These are phyloP conservation scores for Dipteronia dyeriana DNA, from an alignment of 345 rosid genomes.

Conservation along the genomic window DNA sequence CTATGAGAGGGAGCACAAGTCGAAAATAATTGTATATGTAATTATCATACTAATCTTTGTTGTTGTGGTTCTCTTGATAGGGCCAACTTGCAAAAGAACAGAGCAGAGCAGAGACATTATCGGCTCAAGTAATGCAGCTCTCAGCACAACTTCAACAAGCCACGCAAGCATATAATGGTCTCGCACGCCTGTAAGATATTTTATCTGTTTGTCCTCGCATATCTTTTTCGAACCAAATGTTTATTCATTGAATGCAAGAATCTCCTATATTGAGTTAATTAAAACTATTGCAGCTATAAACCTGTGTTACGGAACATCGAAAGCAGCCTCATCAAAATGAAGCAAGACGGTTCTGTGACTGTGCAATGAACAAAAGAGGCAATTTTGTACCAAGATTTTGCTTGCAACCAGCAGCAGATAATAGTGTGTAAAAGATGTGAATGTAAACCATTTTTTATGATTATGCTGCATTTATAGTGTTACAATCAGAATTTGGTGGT, in stretches of 20 bases:
- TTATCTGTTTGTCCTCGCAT: neutral
- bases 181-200: constrained; percentile 66
- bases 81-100: constrained; percentile 80
- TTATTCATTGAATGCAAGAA: neutral
- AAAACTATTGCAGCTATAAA: constrained; percentile 59
- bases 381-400: neutral
- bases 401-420: neutral
- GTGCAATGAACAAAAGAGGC: constrained; percentile 34
- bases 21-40: neutral
- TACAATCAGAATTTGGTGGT: neutral
- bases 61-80: constrained; percentile 32
- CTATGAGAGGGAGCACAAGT: neutral
- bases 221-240: neutral
- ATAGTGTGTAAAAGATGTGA: constrained; percentile 1
- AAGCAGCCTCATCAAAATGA: constrained; percentile 79
- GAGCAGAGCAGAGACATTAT: constrained; percentile 78
- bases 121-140: constrained; percentile 83
- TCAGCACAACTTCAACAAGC: constrained; percentile 76
- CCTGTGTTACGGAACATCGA: constrained; percentile 87
- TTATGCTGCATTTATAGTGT: neutral
- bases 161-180: constrained; percentile 76
- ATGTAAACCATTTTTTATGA: neutral
- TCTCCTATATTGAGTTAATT: constrained; percentile 10
- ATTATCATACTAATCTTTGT: neutral
- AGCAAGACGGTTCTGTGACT: constrained; percentile 67